phyloP scores from a whole-genome alignment of 1,284 basidiomycete species.

The Baeospora myosura region DNA sequence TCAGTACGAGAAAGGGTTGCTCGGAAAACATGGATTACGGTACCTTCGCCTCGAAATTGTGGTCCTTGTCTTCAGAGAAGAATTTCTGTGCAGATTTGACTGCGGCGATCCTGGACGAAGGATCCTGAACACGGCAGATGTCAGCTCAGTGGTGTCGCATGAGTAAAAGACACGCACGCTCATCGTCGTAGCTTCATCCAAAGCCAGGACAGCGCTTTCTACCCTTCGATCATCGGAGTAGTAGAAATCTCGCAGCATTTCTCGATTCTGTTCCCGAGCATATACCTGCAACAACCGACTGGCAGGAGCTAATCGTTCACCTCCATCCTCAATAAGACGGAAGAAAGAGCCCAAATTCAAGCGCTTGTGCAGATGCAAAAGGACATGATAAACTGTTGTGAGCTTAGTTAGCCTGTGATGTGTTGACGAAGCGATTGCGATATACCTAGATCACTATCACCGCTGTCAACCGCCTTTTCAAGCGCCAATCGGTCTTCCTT shows the following conservation, averaged over 20 bases:
- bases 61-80: conserved; percentile 91
- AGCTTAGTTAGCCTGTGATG: neutral
- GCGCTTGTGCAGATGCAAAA: conserved; percentile 78
- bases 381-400: conserved; percentile 76
- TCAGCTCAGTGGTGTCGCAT: neutral
- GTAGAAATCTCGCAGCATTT: conserved; percentile 93
- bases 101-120: conserved; percentile 59
- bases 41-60: conserved; percentile 85
- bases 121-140: conserved; percentile 42
- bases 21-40: neutral
- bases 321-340: conserved; percentile 86
- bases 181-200: conserved; percentile 74
- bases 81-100: conserved; percentile 85
- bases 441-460: conserved; percentile 88
- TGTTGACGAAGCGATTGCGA: neutral
- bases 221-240: conserved; percentile 95
- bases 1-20: conserved; percentile 4
- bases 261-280: conserved; percentile 82
- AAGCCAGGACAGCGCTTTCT: conserved; percentile 80
- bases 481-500: conserved; percentile 88
- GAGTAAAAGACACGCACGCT: conserved; percentile 33
- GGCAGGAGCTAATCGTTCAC: conserved; percentile 65
- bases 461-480: conserved; percentile 87
- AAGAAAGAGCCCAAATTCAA: conserved; percentile 91
- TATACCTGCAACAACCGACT: conserved; percentile 79